phyloP scores from a whole-genome alignment of 2,329 filamentous ascomycete genomes.

The Aspergillus awamori region DNA sequence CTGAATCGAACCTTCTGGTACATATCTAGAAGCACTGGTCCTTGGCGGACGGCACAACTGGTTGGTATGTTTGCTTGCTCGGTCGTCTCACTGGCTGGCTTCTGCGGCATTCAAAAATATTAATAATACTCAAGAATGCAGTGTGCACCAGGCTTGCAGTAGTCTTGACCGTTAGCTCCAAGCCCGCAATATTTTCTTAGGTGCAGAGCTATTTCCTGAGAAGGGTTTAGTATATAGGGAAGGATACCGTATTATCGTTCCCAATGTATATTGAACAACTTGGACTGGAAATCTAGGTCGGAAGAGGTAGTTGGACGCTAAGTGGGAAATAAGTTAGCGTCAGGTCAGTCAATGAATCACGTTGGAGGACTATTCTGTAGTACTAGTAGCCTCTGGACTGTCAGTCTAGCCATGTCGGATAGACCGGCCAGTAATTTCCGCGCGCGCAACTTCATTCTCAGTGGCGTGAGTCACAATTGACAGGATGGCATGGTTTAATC shows the following conservation, averaged over 20 bases:
- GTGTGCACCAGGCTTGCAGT: not conserved
- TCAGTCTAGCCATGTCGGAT: not conserved
- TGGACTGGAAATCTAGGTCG: not conserved
- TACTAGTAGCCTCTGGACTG: no score
- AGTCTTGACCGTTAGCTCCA: not conserved
- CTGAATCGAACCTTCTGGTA: conserved; percentile 29
- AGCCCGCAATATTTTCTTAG: not conserved
- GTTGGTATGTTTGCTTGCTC: not conserved
- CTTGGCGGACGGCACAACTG: not conserved
- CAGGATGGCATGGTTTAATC: not conserved
- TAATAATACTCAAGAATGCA: not conserved
- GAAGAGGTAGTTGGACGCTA: not conserved
- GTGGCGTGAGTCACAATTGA: not conserved
- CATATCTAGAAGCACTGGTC: conserved; percentile 34
- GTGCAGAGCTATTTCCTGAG: not conserved
- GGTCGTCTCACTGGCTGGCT: not conserved
- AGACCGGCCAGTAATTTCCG: not conserved
- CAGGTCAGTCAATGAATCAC: not conserved
- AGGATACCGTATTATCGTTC: not conserved
- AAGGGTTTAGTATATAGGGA: not conserved
- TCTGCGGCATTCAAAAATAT: not conserved
- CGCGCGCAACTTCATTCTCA: not conserved
- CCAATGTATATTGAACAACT: no score
- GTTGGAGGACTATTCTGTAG: not conserved
- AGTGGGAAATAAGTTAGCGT: not conserved